Percentiles rank a stretch among this genome's conserved stretches.
Evolutionary conservation across 208 protist species (phyloP).

Genomic region (Crithidia brevicula): DNA sequence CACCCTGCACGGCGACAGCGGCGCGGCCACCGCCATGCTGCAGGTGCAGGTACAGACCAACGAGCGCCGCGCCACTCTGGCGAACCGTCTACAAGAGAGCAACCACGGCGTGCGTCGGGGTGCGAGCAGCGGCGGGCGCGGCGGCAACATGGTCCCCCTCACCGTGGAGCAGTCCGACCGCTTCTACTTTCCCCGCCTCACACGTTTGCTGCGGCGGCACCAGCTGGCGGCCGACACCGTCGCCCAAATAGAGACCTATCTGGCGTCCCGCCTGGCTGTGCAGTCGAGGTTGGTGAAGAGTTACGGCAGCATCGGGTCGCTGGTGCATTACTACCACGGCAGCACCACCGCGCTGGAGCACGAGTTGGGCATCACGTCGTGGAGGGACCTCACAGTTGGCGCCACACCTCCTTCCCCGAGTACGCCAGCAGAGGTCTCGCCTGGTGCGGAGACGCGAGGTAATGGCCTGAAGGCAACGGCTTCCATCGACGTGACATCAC

Average conservation of each 20-base stretch:
- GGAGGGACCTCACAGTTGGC: conserved; percentile 23
- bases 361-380: conserved; percentile 50
- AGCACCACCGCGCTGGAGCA: conserved; percentile 56
- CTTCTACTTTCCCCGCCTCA: conserved; percentile 52
- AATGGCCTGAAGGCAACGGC: neutral
- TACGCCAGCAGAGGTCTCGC: too few species aligned
- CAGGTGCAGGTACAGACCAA: conserved; percentile 77
- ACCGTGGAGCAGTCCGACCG: conserved; percentile 32
- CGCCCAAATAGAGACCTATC: conserved; percentile 41
- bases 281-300: conserved; percentile 37
- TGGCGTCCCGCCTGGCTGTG: conserved; percentile 34
- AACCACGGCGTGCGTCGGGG: conserved; percentile 26
- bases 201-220: conserved; percentile 37
- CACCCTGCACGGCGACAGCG: conserved; percentile 35
- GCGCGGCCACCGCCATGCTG: conserved; percentile 51
- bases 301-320: conserved; percentile 46
- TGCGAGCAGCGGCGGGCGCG: conserved; percentile 15
- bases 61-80: conserved; percentile 56
- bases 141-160: conserved; percentile 18
- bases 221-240: conserved; percentile 40
- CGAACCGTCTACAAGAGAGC: conserved; percentile 42
- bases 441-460: too few species aligned
- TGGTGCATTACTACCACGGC: conserved; percentile 82
- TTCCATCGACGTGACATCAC: conserved; percentile 9
- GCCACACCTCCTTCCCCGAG: too few species aligned